phyloP scores from a whole-genome alignment of 169 alveolate species.

The Perkinsus olseni region DNA sequence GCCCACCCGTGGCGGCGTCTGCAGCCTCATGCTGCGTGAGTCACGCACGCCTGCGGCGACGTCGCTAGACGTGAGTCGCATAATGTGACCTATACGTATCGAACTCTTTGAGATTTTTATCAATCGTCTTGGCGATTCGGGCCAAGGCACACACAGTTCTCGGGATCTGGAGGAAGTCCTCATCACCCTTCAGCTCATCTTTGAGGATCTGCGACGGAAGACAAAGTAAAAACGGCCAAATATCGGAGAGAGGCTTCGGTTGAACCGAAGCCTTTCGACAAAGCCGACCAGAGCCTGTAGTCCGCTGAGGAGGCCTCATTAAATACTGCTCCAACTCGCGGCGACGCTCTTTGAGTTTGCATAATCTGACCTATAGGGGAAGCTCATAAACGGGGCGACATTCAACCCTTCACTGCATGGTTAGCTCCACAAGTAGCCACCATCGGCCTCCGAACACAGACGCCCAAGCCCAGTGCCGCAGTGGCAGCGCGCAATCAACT shows the following conservation, averaged over 20 bases:
- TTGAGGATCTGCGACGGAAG: background rate
- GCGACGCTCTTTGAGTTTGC: slow-evolving; percentile 70
- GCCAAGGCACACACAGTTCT: too few species aligned
- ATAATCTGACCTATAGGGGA: slow-evolving; percentile 37
- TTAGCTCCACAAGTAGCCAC: slow-evolving; percentile 82
- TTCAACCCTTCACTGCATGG: slow-evolving; percentile 50
- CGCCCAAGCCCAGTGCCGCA: slow-evolving; percentile 70
- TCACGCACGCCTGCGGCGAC: too few species aligned
- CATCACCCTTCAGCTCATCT: background rate
- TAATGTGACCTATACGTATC: too few species aligned
- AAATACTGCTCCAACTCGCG: slow-evolving; percentile 71
- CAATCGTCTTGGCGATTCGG: too few species aligned
- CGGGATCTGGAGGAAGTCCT: background rate
- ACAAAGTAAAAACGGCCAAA: background rate
- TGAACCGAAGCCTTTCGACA: slow-evolving; percentile 71
- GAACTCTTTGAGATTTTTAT: too few species aligned
- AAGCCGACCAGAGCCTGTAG: slow-evolving; percentile 82
- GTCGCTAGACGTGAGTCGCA: too few species aligned
- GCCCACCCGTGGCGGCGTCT: too few species aligned
- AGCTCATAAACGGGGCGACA: background rate
- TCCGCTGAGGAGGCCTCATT: slow-evolving; percentile 73
- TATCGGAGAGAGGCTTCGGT: too few species aligned
- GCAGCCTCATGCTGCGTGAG: too few species aligned
- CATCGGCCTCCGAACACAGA: slow-evolving; percentile 75
- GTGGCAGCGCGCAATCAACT: background rate